Conservation (phyloP, 2,329 filamentous ascomycete species). For the Aspergillus puulaauensis region DNA sequence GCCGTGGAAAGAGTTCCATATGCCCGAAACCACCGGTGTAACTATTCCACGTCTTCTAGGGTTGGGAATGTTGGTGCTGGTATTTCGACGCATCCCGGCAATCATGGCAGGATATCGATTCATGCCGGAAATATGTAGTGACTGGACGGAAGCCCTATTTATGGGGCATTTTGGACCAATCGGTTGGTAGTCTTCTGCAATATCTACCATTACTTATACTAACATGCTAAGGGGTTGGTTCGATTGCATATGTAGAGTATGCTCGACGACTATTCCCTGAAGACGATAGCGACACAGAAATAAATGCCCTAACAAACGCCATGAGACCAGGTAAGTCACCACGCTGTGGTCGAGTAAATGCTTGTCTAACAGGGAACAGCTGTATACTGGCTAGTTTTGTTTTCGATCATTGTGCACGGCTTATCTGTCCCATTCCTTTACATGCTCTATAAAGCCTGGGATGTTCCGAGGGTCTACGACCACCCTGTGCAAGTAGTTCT, state of each 20-base stretch:
- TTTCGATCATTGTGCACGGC: constrained; percentile 41
- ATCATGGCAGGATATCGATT: constrained; percentile 56
- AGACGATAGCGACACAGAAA: constrained; percentile 40
- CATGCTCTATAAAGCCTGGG: constrained; percentile 29
- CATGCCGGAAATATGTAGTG: constrained; percentile 53
- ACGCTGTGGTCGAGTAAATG: too few relatives aligned
- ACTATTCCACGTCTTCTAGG: constrained; percentile 52
- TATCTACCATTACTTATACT: not conserved
- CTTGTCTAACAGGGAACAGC: constrained; percentile 24
- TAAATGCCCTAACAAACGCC: constrained; percentile 40
- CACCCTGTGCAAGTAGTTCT: constrained; percentile 34
- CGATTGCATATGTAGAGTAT: constrained; percentile 49
- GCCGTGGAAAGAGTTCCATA: constrained; percentile 57
- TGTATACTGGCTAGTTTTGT: constrained; percentile 48
- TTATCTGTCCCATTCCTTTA: constrained; percentile 39
- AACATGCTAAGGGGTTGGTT: constrained; percentile 39
- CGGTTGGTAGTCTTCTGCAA: constrained; percentile 21
- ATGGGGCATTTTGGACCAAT: constrained; percentile 58
- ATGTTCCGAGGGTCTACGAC: constrained; percentile 32
- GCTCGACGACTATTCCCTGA: constrained; percentile 45
- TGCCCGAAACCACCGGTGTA: constrained; percentile 54
- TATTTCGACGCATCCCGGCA: constrained; percentile 59
- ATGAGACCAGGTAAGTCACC: constrained; percentile 39
- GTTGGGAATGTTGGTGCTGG: constrained; percentile 53
- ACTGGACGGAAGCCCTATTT: constrained; percentile 60